These are phyloP conservation scores for Botrytis fragariae DNA, from an alignment of 2,329 filamentous ascomycete species.

Conservation along the genomic window DNA sequence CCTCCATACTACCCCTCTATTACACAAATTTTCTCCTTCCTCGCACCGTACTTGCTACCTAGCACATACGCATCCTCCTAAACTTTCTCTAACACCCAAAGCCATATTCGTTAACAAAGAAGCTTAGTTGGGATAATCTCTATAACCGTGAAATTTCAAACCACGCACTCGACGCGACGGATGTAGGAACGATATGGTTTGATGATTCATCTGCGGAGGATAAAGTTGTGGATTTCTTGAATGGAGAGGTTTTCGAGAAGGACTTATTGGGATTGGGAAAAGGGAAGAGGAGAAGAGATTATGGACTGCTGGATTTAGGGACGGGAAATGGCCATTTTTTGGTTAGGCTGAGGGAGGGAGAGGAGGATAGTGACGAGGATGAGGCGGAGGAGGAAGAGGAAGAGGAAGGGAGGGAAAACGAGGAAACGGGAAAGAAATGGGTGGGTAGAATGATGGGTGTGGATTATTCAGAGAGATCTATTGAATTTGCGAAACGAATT, in stretches of 20 bases:
- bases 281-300: slow-evolving; percentile 33
- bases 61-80: not conserved
- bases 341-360: slow-evolving; percentile 66
- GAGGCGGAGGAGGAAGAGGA: slow-evolving; percentile 39
- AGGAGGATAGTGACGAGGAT: slow-evolving; percentile 29
- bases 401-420: slow-evolving; percentile 58
- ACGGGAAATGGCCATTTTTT: slow-evolving; percentile 92
- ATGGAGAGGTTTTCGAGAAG: slow-evolving; percentile 25
- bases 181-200: slow-evolving; percentile 95
- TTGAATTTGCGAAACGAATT: slow-evolving; percentile 70
- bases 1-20: slow-evolving; percentile 17
- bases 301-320: slow-evolving; percentile 78
- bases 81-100: not conserved
- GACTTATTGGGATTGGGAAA: slow-evolving; percentile 25
- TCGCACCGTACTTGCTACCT: not conserved
- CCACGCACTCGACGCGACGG: slow-evolving; percentile 66
- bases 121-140: slow-evolving; percentile 67
- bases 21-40: not conserved
- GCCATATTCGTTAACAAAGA: not conserved
- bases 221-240: slow-evolving; percentile 67
- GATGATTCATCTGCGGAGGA: slow-evolving; percentile 85
- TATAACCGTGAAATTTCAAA: slow-evolving; percentile 72
- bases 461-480: slow-evolving; percentile 77
- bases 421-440: slow-evolving; percentile 62
- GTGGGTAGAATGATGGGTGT: slow-evolving; percentile 73